phyloP scores from a whole-genome alignment of 1,284 basidiomycete species.

The Trichosporon sp. region DNA sequence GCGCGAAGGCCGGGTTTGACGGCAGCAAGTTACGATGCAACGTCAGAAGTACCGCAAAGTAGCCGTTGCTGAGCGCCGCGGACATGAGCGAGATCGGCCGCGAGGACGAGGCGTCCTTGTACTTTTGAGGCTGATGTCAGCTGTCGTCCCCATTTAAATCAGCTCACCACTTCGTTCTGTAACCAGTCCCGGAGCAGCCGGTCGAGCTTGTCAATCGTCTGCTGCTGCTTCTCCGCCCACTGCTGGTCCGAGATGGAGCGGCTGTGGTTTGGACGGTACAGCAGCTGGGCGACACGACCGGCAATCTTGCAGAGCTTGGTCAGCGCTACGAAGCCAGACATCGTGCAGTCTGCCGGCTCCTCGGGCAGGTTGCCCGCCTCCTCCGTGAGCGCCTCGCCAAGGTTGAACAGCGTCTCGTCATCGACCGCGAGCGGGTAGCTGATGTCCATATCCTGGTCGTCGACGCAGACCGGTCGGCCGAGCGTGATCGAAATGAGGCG shows the following conservation, averaged over 20 bases:
- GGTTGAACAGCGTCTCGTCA: conserved; percentile 61
- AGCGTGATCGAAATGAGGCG: conserved; percentile 76
- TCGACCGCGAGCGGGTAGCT: conserved; percentile 73
- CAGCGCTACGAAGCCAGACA: conserved; percentile 72
- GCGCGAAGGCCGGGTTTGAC: conserved; percentile 37
- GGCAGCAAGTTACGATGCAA: conserved; percentile 78
- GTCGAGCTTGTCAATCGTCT: conserved; percentile 68
- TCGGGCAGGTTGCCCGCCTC: conserved; percentile 51
- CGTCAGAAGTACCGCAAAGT: conserved; percentile 80
- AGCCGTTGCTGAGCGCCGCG: conserved; percentile 80
- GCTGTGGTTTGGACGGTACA: conserved; percentile 40
- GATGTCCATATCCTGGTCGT: conserved; percentile 50
- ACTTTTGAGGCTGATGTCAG: conserved; percentile 58
- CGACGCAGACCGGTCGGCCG: conserved; percentile 55
- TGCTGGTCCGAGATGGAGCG: conserved; percentile 55
- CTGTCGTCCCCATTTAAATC: neutral
- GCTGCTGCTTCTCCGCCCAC: conserved; percentile 64
- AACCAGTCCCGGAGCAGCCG: conserved; percentile 71
- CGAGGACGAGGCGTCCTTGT: conserved; percentile 45
- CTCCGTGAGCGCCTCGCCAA: conserved; percentile 16
- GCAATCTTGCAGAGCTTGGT: conserved; percentile 73
- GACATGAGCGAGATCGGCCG: conserved; percentile 56
- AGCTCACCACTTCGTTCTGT: conserved; percentile 53
- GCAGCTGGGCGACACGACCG: conserved; percentile 58
- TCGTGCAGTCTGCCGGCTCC: conserved; percentile 47